A percentile compares a stretch with the other conserved stretches of the same genome.
Evolutionary conservation across 2,329 filamentous ascomycete species (phyloP).

Genomic region (Rutstroemia sp.): DNA sequence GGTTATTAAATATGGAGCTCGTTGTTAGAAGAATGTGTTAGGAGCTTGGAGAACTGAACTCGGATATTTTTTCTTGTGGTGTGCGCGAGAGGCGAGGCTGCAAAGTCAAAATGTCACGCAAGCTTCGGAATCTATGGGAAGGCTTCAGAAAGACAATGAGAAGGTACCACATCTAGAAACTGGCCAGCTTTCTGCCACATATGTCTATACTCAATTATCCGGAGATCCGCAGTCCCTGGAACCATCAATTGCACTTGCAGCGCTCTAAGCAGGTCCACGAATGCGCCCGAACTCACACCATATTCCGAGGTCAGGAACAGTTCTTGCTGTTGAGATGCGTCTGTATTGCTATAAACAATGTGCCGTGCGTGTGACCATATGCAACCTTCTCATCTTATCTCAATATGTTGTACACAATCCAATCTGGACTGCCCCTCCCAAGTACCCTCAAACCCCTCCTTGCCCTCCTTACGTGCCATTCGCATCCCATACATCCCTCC

Average conservation of each 20-base stretch:
- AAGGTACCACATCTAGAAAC: too few relatives aligned
- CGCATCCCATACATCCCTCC: background rate
- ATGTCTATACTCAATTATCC: too few relatives aligned
- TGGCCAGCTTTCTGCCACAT: too few relatives aligned
- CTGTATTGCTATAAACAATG: background rate
- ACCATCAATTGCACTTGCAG: too few relatives aligned
- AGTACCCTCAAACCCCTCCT: background rate
- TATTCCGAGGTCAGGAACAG: too few relatives aligned
- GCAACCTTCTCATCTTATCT: background rate
- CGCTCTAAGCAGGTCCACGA: too few relatives aligned
- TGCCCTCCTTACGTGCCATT: background rate
- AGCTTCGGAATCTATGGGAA: background rate
- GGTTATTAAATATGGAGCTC: background rate
- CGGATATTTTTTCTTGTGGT: background rate
- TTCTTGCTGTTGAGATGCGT: background rate
- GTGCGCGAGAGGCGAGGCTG: background rate
- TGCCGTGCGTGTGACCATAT: background rate
- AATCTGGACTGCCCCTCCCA: background rate
- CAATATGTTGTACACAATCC: constrained; percentile 3
- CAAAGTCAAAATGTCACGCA: background rate
- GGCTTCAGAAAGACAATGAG: too few relatives aligned
- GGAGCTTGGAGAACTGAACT: background rate
- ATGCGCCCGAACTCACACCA: too few relatives aligned
- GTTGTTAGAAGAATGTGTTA: too few relatives aligned
- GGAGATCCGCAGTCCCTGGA: too few relatives aligned